Base-by-base conservation (phyloP, 2,329 filamentous ascomycete species). In the Fusarium pseudograminearum region DNA sequence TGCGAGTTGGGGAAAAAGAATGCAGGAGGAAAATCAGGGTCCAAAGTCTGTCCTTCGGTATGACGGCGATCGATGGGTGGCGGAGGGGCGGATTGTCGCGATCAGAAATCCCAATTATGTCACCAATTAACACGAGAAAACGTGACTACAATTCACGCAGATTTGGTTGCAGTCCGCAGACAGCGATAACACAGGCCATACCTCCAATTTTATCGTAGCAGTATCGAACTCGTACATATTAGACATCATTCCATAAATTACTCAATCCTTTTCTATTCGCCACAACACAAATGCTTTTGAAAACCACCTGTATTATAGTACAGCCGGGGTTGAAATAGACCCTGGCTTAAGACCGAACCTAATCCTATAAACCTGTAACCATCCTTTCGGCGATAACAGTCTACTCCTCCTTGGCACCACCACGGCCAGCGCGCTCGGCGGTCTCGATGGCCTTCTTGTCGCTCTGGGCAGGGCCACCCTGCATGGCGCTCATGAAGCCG, bases 381-480 rank as follows among this genome's bases (percentile, higher is more conserved):
- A 58, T 69, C 52, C 40, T 65, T 41, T 41, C 44, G 42, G 36
- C 28, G 16, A 14, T 33, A 34, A 51, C 18, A 33, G 11, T 77
- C 78, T 89, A 92, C 83, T 92, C 90, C 80, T 92, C 90, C 87
- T 92, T 92, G 76, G 83, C 89, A 76, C 90, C 90, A 61, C 90
- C 90, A 67, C 89, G 86, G 68, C 91, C 91, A 57, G 91, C 86
- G 79, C 91, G 92, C 86, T 95, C 92, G 56, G 90, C 90, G 52
- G 89, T 87, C 84, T 94, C 92, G 48, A 97, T 87, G 59, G 92
- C 90, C 83, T 95, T 94, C 87, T 95, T 93, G 82, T 99, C 96
- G 79, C 92, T 97, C 87, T 97, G 94, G 73, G 92, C 88, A 73
- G 91, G 87, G 31, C 88, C 88, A 71, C 88, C 87, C 82, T 91